These are phyloP conservation scores for Thraustochytrium striatum DNA, from an alignment of 352 stramenopile genomes.

Conservation along the genomic window DNA sequence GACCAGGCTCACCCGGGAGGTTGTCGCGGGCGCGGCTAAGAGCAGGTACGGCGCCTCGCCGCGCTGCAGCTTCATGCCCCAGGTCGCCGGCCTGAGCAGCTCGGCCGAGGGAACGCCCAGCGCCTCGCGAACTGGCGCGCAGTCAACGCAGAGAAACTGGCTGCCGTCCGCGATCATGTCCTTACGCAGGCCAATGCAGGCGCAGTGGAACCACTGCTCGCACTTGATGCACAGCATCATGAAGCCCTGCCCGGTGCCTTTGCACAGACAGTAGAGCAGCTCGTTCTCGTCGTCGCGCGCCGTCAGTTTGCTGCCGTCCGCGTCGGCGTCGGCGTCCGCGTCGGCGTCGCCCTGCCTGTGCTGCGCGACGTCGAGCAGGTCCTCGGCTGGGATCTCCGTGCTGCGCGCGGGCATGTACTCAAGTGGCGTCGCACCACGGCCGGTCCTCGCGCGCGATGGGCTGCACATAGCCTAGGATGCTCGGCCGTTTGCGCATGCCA, in stretches of 20 bases:
- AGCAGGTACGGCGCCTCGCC: constrained; percentile 21
- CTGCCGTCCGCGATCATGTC: constrained; percentile 32
- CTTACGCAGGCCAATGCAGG: constrained; percentile 29
- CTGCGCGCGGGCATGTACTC: constrained; percentile 29
- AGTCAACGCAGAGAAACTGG: constrained; percentile 5
- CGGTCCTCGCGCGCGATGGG: background rate
- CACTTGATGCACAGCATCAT: constrained; percentile 35
- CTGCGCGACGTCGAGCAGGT: background rate
- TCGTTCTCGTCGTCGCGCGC: background rate
- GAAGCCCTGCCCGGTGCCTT: constrained; percentile 18
- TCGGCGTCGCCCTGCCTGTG: background rate
- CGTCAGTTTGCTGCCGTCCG: too few relatives aligned
- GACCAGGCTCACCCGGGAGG: background rate
- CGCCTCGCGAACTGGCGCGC: background rate
- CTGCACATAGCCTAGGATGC: background rate
- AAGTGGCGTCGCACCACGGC: constrained; percentile 9
- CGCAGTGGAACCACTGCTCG: constrained; percentile 7
- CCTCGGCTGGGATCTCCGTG: constrained; percentile 33
- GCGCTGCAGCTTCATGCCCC: constrained; percentile 23
- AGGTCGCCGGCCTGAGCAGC: constrained; percentile 9
- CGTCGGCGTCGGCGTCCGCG: background rate
- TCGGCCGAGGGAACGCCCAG: background rate
- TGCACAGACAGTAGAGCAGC: constrained; percentile 13
- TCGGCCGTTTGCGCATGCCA: background rate
- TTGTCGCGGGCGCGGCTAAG: background rate